These are phyloP conservation scores for Talaromyces sp. DNA, from an alignment of 2,329 filamentous ascomycete species.

Conservation along the genomic window DNA sequence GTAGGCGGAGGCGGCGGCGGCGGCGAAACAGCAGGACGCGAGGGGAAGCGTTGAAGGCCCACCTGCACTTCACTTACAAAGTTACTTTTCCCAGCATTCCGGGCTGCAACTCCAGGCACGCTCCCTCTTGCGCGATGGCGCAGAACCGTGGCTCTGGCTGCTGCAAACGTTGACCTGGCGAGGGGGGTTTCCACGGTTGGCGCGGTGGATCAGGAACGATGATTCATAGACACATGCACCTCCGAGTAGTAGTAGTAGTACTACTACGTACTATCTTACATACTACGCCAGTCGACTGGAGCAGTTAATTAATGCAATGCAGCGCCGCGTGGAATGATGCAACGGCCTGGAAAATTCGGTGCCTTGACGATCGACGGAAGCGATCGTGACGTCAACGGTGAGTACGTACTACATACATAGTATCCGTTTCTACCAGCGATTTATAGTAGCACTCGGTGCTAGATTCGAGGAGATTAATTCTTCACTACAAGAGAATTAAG, in stretches of 20 bases:
- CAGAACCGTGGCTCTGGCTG: not conserved
- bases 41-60: not conserved
- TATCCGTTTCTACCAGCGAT: too few species aligned
- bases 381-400: not conserved
- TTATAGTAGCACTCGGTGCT: too few species aligned
- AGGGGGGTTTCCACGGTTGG: not conserved
- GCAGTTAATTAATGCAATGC: too few species aligned
- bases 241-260: too few species aligned
- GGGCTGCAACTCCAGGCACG: not conserved
- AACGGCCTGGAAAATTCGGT: not conserved
- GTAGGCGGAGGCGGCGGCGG: not conserved
- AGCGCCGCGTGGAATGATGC: too few species aligned
- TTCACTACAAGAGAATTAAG: too few species aligned
- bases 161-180: not conserved
- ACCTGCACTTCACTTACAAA: not conserved
- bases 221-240: not conserved
- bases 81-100: not conserved
- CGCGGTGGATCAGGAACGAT: not conserved
- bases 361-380: not conserved
- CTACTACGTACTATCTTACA: too few species aligned
- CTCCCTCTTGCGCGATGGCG: not conserved
- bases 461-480: too few species aligned
- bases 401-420: too few species aligned
- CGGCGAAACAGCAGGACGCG: not conserved
- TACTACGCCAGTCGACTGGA: too few species aligned